Evolutionary conservation across 1,139 yeast species (phyloP).

Genomic region (Hansenula lynferdii): DNA sequence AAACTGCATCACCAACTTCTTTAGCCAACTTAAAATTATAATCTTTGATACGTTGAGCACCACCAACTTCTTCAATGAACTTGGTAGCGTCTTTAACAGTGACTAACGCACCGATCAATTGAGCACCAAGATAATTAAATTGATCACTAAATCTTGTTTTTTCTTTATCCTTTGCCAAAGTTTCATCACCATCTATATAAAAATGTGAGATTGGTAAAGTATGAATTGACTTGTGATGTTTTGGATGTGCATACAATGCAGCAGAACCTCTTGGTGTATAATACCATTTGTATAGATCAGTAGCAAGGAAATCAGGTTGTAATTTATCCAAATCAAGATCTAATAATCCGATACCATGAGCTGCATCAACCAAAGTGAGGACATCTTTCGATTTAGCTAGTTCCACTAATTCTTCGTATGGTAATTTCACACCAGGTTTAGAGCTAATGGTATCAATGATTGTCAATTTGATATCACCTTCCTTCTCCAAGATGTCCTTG

Average conservation of each 20-base stretch:
- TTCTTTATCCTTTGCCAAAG: conserved; percentile 23
- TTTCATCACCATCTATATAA: conserved; percentile 29
- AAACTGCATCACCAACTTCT: conserved; percentile 33
- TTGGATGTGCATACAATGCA: conserved; percentile 50
- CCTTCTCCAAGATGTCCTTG: conserved; percentile 26
- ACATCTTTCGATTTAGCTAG: conserved; percentile 44
- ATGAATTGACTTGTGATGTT: conserved; percentile 47
- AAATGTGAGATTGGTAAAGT: conserved; percentile 55
- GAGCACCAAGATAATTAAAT: conserved; percentile 36
- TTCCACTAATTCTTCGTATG: conserved; percentile 45
- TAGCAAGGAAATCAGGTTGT: conserved; percentile 56
- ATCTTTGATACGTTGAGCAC: conserved; percentile 41
- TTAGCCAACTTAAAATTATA: conserved; percentile 42
- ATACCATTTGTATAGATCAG: conserved; percentile 71
- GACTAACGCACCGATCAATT: conserved; percentile 21
- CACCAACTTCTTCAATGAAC: conserved; percentile 49
- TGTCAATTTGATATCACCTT: conserved; percentile 31
- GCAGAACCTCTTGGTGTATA: conserved; percentile 57
- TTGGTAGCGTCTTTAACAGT: conserved; percentile 35
- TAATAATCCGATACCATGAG: conserved; percentile 61
- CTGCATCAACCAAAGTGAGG: conserved; percentile 64
- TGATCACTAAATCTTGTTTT: conserved; percentile 30
- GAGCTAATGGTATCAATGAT: conserved; percentile 61
- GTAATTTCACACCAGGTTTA: conserved; percentile 58
- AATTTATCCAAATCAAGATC: conserved; percentile 40